Evolutionary conservation across 2,329 filamentous ascomycete genomes (phyloP).

Genomic region (Cercospora janseana): DNA sequence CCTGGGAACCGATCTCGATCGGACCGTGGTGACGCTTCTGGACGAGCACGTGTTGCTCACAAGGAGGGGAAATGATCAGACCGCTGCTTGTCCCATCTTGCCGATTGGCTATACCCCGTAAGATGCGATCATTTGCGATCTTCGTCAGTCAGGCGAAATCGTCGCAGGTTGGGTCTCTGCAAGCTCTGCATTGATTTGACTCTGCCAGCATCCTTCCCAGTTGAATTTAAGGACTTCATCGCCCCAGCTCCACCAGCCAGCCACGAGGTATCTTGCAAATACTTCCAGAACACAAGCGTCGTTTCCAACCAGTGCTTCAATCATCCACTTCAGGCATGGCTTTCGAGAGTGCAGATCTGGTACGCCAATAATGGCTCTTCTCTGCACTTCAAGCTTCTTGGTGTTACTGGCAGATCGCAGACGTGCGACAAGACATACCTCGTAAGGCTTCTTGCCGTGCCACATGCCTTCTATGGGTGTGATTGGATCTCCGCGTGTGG

Average conservation of each 20-base stretch:
- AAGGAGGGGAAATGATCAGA: neutral
- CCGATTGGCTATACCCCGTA: too few relatives aligned
- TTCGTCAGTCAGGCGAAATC: too few relatives aligned
- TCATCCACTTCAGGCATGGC: constrained; percentile 64
- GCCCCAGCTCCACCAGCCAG: constrained; percentile 77
- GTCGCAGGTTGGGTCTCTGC: too few relatives aligned
- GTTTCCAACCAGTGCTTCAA: constrained; percentile 55
- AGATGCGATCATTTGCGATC: too few relatives aligned
- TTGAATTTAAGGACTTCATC: constrained; percentile 72
- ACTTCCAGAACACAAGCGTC: constrained; percentile 66
- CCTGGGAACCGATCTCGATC: constrained; percentile 1
- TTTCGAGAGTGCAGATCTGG: constrained; percentile 78
- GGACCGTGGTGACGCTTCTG: neutral
- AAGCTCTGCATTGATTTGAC: neutral
- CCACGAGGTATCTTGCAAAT: constrained; percentile 71
- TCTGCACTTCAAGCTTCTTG: constrained; percentile 33
- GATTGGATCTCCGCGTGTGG: constrained; percentile 62
- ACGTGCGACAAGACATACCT: constrained; percentile 64
- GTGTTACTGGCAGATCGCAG: constrained; percentile 7
- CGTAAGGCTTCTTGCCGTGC: constrained; percentile 67
- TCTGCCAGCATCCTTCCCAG: constrained; percentile 52
- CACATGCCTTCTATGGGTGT: constrained; percentile 59
- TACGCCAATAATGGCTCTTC: constrained; percentile 64
- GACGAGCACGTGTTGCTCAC: neutral
- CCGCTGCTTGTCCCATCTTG: too few relatives aligned